Evolutionary conservation across 192 early-diverging fungal species (phyloP), one percentile per base, ranked within the genome.

Genomic region (Coemansia sp.): DNA sequence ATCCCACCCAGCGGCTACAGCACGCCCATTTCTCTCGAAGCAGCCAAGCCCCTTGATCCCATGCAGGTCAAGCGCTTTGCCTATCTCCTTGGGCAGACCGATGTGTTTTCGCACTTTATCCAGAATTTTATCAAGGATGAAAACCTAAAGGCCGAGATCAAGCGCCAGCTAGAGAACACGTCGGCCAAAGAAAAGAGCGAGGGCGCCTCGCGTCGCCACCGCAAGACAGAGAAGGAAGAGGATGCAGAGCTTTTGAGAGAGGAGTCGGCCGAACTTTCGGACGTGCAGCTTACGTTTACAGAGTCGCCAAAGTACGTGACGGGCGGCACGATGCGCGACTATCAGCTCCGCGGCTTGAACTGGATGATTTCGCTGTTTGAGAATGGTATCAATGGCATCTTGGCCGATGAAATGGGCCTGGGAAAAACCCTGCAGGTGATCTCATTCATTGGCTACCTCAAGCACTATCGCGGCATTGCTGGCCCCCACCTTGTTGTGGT

Each of bases 341-440:
- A 99, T 65, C 97, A 99, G 71, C 72, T 97, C 22, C 93, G 95
- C 58, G 97, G 97, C 19, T 83, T 99, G 30, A 97, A 95, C 74
- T 99, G 97, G 97, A 90, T 99, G 85, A 89, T 99, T 27, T 94
- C 91, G 1, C 82, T 99, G 47, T 96, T 87, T 62, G 88, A 94
- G 62, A 97, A 99, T 70, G 93, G 93, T n/a, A 93, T 99, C 74
- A 99, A 99, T 71, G 97, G 97, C 22, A 97, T 97, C 55, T 75
- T 99, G 30, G 95, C 97, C n/a, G 97, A 97, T 78, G 95, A 97
- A 76, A 97, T 97, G 95, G 95, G 95, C 49, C 84, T 98, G 49
- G 95, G 95, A 13, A 98, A 98, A 72, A 98, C 96, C 2, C 78
- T 97, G 18, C 96, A 98, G 72, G 91, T 93, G 3, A 97, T 98